phyloP scores from a whole-genome alignment of 495 filamentous ascomycete species.

The Cryomyces antarcticus region DNA sequence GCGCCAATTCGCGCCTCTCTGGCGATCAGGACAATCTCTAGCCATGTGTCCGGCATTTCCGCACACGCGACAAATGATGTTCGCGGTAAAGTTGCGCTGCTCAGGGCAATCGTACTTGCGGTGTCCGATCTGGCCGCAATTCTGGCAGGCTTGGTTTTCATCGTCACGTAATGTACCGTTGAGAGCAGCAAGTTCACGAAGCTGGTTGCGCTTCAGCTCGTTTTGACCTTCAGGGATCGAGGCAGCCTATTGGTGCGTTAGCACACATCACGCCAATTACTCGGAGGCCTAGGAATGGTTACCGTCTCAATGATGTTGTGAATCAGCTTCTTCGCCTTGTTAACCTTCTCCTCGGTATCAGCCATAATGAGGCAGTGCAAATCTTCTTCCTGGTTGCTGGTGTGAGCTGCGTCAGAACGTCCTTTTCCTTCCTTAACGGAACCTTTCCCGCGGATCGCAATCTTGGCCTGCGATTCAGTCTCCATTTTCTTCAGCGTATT shows the following conservation, averaged over 20 bases:
- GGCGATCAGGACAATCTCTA: slow-evolving; percentile 80
- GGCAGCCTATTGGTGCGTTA: slow-evolving; percentile 46
- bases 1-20: slow-evolving; percentile 78
- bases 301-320: slow-evolving; percentile 97
- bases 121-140: slow-evolving; percentile 98
- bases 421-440: slow-evolving; percentile 99
- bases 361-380: slow-evolving; percentile 98
- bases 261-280: background rate
- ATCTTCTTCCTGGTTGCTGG: slow-evolving; percentile 99
- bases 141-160: slow-evolving; percentile 98
- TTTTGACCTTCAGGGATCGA: slow-evolving; percentile 98
- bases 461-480: slow-evolving; percentile 86
- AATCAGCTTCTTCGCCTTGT: slow-evolving; percentile 91
- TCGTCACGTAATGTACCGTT: slow-evolving; percentile 98
- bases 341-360: slow-evolving; percentile 94
- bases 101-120: slow-evolving; percentile 98
- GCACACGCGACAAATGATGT: slow-evolving; percentile 97
- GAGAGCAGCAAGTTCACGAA: slow-evolving; percentile 86
- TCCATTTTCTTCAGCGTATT: slow-evolving; percentile 99
- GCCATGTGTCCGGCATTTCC: slow-evolving; percentile 89
- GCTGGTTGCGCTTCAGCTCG: slow-evolving; percentile 93
- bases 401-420: slow-evolving; percentile 92
- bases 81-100: slow-evolving; percentile 92
- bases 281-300: slow-evolving; percentile 21
- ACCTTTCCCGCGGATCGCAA: slow-evolving; percentile 97